These are phyloP conservation scores for Paralagenidium karlingii DNA, from an alignment of 352 stramenopile species.

Conservation along the genomic window DNA sequence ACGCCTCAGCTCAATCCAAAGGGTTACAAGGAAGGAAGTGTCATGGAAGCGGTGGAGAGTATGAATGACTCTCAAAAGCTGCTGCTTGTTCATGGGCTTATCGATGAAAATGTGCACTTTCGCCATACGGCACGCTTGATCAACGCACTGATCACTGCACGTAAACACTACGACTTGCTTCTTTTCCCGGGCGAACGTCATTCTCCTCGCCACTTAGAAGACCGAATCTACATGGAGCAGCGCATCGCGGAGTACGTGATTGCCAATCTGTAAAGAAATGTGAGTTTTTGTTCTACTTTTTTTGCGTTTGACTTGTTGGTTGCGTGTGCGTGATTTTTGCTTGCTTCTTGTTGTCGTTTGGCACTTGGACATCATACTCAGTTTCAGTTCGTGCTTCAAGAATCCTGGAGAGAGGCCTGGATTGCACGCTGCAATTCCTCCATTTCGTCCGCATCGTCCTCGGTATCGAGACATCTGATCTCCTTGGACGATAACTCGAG, in stretches of 20 bases:
- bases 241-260: conserved; percentile 83
- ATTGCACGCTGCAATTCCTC: conserved; percentile 75
- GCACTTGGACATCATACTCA: conserved; percentile 2
- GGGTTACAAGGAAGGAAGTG: conserved; percentile 83
- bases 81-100: conserved; percentile 93
- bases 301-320: neutral
- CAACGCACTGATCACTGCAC: conserved; percentile 87
- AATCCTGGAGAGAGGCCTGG: conserved; percentile 51
- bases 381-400: conserved; percentile 10
- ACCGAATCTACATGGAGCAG: conserved; percentile 94
- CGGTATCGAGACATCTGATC: conserved; percentile 12
- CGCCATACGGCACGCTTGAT: conserved; percentile 95
- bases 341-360: conserved; percentile 15
- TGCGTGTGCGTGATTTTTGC: conserved; percentile 23
- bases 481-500: conserved; percentile 54
- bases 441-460: conserved; percentile 37
- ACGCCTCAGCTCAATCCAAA: conserved; percentile 86
- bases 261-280: conserved; percentile 46
- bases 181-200: conserved; percentile 95
- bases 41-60: conserved; percentile 89
- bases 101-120: conserved; percentile 99
- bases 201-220: conserved; percentile 85
- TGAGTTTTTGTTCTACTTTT: neutral
- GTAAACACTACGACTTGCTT: conserved; percentile 94
- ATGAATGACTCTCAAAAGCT: conserved; percentile 85